Evolutionary conservation across 257 asterid genomes (phyloP).

Genomic region (Fraxinus americana): DNA sequence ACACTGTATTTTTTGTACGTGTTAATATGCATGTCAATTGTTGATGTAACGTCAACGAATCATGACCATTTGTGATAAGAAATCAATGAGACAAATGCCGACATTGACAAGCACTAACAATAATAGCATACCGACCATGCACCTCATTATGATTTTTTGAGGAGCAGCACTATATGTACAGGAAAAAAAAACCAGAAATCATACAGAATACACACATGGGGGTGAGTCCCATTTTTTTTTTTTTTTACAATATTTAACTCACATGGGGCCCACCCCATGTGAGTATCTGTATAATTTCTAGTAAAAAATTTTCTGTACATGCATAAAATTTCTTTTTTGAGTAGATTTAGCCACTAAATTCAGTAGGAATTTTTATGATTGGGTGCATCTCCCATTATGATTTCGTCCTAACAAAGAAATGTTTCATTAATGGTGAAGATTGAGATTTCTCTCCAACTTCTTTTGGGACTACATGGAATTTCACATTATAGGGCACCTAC

Average conservation of each 20-base stretch:
- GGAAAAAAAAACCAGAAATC: too few species aligned
- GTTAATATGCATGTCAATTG: background rate
- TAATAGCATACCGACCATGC: background rate
- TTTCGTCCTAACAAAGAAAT: too few species aligned
- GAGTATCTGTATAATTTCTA: too few species aligned
- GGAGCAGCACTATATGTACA: too few species aligned
- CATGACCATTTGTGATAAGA: background rate
- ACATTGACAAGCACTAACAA: background rate
- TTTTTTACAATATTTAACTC: too few species aligned
- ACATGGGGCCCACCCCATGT: too few species aligned
- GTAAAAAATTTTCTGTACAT: too few species aligned
- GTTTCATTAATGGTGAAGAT: background rate
- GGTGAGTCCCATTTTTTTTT: too few species aligned
- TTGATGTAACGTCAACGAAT: background rate
- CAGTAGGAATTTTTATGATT: background rate
- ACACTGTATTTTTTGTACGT: too few species aligned
- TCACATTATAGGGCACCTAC: background rate
- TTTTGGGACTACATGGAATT: background rate
- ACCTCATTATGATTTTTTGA: too few species aligned
- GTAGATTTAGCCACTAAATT: background rate
- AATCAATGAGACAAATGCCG: background rate
- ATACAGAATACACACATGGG: too few species aligned
- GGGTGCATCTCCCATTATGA: background rate
- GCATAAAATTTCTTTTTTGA: too few species aligned
- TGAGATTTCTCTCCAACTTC: background rate